phyloP scores from a whole-genome alignment of 805 yeast species.

The Barnettozyma pratensis region DNA sequence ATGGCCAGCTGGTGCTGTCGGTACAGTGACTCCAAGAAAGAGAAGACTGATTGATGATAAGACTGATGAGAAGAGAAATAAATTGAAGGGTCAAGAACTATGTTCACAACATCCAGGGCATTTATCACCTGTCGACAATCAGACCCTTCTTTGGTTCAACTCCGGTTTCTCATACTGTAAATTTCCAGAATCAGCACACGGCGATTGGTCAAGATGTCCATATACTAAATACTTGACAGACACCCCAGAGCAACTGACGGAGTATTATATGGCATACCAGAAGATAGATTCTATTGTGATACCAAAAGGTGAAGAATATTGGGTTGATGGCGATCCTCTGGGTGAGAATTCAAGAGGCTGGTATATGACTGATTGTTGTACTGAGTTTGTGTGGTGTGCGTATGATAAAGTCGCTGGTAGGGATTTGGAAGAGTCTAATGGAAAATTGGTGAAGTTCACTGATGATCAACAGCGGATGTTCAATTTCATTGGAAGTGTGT shows the following conservation, averaged over 20 bases:
- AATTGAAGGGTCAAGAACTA: constrained; percentile 33
- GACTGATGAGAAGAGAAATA: constrained; percentile 12
- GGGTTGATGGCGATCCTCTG: constrained; percentile 31
- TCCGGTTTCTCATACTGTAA: constrained; percentile 52
- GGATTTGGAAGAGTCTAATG: constrained; percentile 18
- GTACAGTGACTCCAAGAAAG: constrained; percentile 31
- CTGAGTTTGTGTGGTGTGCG: constrained; percentile 54
- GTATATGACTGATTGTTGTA: constrained; percentile 43
- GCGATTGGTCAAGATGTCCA: constrained; percentile 27
- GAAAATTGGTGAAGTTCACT: constrained; percentile 2
- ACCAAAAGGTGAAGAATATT: constrained; percentile 42
- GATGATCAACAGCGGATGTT: neutral
- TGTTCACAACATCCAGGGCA: constrained; percentile 63
- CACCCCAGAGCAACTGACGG: constrained; percentile 22
- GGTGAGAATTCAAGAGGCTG: constrained; percentile 38
- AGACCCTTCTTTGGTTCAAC: constrained; percentile 52
- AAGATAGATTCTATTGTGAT: constrained; percentile 39
- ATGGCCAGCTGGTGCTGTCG: constrained; percentile 52
- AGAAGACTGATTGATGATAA: constrained; percentile 15
- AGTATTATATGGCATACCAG: constrained; percentile 32
- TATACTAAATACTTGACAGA: constrained; percentile 10
- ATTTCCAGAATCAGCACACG: constrained; percentile 25
- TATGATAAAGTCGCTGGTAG: constrained; percentile 44
- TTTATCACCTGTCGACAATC: constrained; percentile 41
- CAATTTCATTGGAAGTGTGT: neutral